These are phyloP conservation scores for Afroboletus lepidellus DNA, from an alignment of 1,284 basidiomycete species.

Conservation along the genomic window DNA sequence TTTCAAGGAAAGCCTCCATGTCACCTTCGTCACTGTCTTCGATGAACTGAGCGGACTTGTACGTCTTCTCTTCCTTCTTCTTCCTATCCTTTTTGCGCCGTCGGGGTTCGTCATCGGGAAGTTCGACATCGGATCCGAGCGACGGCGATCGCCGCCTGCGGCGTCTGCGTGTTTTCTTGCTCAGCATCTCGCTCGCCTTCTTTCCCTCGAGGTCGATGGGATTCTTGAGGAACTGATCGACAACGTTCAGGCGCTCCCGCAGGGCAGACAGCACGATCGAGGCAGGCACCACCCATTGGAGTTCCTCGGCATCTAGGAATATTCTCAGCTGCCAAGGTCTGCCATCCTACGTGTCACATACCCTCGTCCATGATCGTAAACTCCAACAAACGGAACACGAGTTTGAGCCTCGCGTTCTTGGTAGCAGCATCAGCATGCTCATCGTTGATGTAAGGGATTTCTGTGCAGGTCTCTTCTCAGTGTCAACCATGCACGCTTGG, in stretches of 20 bases:
- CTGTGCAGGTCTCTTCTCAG: slow-evolving; percentile 39
- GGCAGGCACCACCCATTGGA: slow-evolving; percentile 80
- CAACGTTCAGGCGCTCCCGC: slow-evolving; percentile 62
- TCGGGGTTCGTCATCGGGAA: slow-evolving; percentile 43
- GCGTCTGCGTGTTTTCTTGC: slow-evolving; percentile 56
- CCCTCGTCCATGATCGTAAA: slow-evolving; percentile 64
- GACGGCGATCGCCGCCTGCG: slow-evolving; percentile 49
- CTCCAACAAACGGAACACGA: slow-evolving; percentile 74
- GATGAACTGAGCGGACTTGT: slow-evolving; percentile 89
- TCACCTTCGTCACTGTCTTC: slow-evolving; percentile 83
- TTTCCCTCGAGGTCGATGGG: slow-evolving; percentile 77
- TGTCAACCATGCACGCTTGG: not conserved
- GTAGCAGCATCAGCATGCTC: slow-evolving; percentile 75
- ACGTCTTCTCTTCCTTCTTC: slow-evolving; percentile 69
- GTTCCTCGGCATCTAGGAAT: slow-evolving; percentile 58
- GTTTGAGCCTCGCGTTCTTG: slow-evolving; percentile 75
- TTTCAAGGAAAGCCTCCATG: slow-evolving; percentile 77
- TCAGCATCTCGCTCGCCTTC: slow-evolving; percentile 63
- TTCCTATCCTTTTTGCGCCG: slow-evolving; percentile 53
- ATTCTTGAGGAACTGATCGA: slow-evolving; percentile 72
- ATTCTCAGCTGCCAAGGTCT: slow-evolving; percentile 2
- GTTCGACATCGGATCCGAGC: slow-evolving; percentile 44
- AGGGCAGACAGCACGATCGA: slow-evolving; percentile 63
- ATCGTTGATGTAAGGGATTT: slow-evolving; percentile 71
- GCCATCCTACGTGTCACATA: slow-evolving; percentile 31